These are phyloP conservation scores for Athelia psychrophila DNA, from an alignment of 1,284 basidiomycete species.

Conservation along the genomic window DNA sequence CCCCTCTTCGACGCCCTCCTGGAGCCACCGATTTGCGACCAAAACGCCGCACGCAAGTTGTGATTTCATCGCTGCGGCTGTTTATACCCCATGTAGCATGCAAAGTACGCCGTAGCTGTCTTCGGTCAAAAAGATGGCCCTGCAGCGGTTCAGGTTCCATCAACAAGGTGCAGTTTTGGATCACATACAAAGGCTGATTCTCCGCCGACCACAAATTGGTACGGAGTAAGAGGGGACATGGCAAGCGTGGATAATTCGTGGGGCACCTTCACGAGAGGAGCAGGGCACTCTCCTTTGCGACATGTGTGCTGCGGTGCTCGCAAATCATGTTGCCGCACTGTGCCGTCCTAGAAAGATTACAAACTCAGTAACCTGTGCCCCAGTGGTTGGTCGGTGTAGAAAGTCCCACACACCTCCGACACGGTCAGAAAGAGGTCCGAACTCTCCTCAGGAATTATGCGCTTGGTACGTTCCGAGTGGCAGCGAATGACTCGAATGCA, in stretches of 20 bases:
- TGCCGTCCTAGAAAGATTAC: constrained; percentile 48
- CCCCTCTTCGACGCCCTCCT: constrained; percentile 33
- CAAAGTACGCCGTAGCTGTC: constrained; percentile 68
- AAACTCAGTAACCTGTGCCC: background rate
- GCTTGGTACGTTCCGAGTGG: constrained; percentile 71
- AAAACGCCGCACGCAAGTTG: constrained; percentile 85
- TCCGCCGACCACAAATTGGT: constrained; percentile 75
- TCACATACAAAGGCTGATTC: constrained; percentile 61
- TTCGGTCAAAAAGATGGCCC: constrained; percentile 88
- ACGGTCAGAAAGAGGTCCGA: constrained; percentile 86
- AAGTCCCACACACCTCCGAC: constrained; percentile 58
- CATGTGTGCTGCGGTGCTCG: constrained; percentile 65
- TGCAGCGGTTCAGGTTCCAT: constrained; percentile 22
- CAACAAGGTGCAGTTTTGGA: background rate
- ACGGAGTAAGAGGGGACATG: constrained; percentile 67
- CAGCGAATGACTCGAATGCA: constrained; percentile 61
- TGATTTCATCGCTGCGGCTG: constrained; percentile 44
- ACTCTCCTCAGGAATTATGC: constrained; percentile 81
- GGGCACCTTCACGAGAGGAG: constrained; percentile 61
- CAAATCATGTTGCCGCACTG: constrained; percentile 87
- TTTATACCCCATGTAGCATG: constrained; percentile 73
- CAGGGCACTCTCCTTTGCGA: constrained; percentile 50
- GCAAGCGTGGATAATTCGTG: constrained; percentile 65
- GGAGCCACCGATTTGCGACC: constrained; percentile 47
- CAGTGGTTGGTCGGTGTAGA: no score